A percentile compares a stretch with the other conserved stretches of the same genome.
Conservation (phyloP, 768 basidiomycete species). For the Tephrocybe sp. region DNA sequence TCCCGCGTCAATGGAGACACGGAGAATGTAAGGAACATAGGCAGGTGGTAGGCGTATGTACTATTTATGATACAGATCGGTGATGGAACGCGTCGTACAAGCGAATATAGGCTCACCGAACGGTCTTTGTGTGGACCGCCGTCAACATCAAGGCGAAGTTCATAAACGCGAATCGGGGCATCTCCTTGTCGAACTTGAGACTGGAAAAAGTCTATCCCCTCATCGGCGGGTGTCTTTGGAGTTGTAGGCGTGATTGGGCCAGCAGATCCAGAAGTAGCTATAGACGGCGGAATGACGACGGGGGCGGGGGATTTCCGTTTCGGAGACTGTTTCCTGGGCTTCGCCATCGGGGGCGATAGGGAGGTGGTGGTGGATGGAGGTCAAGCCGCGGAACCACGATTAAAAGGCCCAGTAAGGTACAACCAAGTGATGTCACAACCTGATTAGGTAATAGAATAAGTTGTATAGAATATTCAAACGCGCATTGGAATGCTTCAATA, state of each 20-base stretch:
- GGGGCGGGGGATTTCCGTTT: slow-evolving; percentile 25
- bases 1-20: slow-evolving; percentile 89
- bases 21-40: slow-evolving; percentile 81
- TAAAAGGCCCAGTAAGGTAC: background rate
- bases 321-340: slow-evolving; percentile 21
- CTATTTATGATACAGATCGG: slow-evolving; percentile 35
- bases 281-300: slow-evolving; percentile 27
- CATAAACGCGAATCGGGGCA: slow-evolving; percentile 76
- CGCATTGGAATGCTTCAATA: slow-evolving; percentile 5
- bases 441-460: slow-evolving; percentile 15
- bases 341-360: slow-evolving; percentile 17
- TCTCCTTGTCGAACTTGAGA: slow-evolving; percentile 49
- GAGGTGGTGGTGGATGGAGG: slow-evolving; percentile 12
- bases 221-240: slow-evolving; percentile 90
- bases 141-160: slow-evolving; percentile 82
- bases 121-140: slow-evolving; percentile 87
- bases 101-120: slow-evolving; percentile 43
- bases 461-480: slow-evolving; percentile 5
- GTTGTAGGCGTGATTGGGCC: slow-evolving; percentile 39
- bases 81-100: background rate
- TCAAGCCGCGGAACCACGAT: slow-evolving; percentile 7
- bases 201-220: slow-evolving; percentile 87
- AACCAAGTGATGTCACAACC: slow-evolving; percentile 15
- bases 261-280: slow-evolving; percentile 19
- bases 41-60: slow-evolving; percentile 97